These are phyloP conservation scores for Crataegus laevigata DNA, from an alignment of 306 rosid genomes.

Conservation along the genomic window DNA sequence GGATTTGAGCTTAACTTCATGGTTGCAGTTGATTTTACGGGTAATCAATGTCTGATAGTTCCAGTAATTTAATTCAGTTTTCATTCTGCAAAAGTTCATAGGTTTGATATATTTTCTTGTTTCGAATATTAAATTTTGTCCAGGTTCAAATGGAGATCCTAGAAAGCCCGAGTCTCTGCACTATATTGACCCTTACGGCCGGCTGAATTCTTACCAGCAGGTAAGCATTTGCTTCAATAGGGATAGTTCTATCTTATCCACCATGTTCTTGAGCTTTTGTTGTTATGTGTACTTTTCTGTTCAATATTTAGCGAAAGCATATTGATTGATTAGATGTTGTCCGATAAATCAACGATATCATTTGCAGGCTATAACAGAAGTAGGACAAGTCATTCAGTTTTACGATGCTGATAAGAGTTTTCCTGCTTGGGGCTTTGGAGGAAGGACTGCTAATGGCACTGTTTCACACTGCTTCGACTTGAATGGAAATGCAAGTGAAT, in stretches of 20 bases:
- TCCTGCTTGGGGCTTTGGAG: constrained; percentile 98
- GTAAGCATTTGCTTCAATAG: constrained; percentile 25
- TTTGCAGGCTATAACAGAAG: constrained; percentile 69
- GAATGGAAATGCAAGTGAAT: constrained; percentile 36
- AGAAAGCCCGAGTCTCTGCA: constrained; percentile 48
- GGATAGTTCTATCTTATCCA: neutral
- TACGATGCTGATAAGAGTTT: constrained; percentile 65
- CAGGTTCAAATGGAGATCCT: constrained; percentile 90
- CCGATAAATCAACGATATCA: neutral
- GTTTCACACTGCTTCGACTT: constrained; percentile 80
- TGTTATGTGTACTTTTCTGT: neutral
- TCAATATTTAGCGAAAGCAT: neutral
- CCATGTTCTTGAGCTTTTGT: neutral
- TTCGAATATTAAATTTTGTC: constrained; percentile 15
- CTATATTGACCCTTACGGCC: constrained; percentile 51
- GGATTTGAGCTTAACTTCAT: constrained; percentile 88
- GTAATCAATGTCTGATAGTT: constrained; percentile 24
- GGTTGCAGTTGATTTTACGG: constrained; percentile 92
- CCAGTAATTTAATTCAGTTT: neutral
- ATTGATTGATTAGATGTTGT: neutral
- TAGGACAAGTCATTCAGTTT: constrained; percentile 85
- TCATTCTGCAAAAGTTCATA: neutral
- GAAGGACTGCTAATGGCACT: constrained; percentile 27
- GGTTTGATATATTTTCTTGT: neutral
- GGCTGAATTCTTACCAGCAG: constrained; percentile 69